phyloP scores from a whole-genome alignment of 805 yeast species.

The Candida sanyiensis region DNA sequence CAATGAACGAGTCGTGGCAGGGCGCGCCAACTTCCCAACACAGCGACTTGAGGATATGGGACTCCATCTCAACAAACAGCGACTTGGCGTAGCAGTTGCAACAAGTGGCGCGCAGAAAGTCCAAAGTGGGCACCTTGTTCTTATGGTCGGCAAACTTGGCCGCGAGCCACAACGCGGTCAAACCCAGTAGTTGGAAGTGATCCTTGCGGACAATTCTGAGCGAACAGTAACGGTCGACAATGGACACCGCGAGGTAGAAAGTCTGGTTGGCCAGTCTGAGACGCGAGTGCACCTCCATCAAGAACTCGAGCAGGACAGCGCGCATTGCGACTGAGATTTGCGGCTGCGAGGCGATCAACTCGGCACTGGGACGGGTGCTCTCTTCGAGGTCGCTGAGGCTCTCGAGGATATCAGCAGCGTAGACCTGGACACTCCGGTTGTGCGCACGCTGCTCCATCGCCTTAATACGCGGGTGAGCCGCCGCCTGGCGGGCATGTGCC shows the following conservation, averaged over 20 bases:
- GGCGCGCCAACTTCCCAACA: constrained; percentile 61
- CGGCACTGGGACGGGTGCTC: constrained; percentile 24
- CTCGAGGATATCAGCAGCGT: constrained; percentile 36
- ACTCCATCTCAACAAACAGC: constrained; percentile 62
- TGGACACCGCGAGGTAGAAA: constrained; percentile 58
- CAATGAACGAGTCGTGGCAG: constrained; percentile 59
- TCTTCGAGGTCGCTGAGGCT: constrained; percentile 33
- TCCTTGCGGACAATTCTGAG: constrained; percentile 72
- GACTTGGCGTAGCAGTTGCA: constrained; percentile 51
- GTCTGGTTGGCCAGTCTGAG: constrained; percentile 59
- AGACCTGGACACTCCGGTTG: constrained; percentile 37
- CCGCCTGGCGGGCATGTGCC: constrained; percentile 22
- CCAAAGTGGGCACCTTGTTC: constrained; percentile 51
- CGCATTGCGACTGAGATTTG: constrained; percentile 53
- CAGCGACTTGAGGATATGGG: constrained; percentile 55
- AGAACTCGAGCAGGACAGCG: constrained; percentile 71
- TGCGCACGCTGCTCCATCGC: constrained; percentile 46
- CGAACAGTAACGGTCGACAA: constrained; percentile 83
- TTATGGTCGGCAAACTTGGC: constrained; percentile 70
- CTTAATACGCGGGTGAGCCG: constrained; percentile 36
- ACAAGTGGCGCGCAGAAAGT: constrained; percentile 48
- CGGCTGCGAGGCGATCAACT: constrained; percentile 33
- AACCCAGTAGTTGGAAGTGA: constrained; percentile 80
- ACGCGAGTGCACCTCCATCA: constrained; percentile 65
- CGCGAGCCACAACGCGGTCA: constrained; percentile 87